Evolutionary conservation across 129 eudicot species (phyloP).

Genomic region (Arctium minus): DNA sequence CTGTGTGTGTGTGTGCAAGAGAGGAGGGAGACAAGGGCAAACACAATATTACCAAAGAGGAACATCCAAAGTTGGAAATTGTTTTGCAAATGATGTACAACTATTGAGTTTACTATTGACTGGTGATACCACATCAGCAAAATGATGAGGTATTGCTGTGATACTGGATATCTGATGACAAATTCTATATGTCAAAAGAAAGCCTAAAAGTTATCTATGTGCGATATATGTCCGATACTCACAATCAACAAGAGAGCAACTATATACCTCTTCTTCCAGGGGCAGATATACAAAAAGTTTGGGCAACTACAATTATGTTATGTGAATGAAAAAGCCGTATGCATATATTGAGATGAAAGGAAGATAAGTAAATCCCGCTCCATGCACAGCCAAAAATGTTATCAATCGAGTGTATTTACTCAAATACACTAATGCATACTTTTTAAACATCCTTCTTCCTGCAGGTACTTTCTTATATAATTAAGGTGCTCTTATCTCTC

Average conservation of each 20-base stretch:
- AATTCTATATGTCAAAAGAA: no score
- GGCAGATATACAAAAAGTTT: background rate
- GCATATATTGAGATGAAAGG: background rate
- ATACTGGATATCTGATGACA: no score
- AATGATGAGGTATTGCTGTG: no score
- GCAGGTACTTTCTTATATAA: background rate
- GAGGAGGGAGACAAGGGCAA: background rate
- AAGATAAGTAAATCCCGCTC: background rate
- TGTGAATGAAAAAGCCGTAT: background rate
- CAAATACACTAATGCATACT: background rate
- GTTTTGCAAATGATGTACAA: background rate
- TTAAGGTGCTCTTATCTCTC: background rate
- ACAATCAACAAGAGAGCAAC: constrained; percentile 18
- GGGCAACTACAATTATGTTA: background rate
- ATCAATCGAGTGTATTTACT: background rate
- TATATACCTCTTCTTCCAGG: background rate
- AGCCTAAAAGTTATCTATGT: background rate
- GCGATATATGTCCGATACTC: background rate
- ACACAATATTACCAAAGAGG: background rate
- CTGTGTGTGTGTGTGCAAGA: no score
- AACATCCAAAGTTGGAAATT: background rate
- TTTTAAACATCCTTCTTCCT: background rate
- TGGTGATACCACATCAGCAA: no score
- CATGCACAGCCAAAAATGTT: background rate
- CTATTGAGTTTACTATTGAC: background rate